A percentile compares a stretch with the other conserved stretches of the same genome.
phyloP scores from a whole-genome alignment of 768 basidiomycete species.

The Trametes cubensis region DNA sequence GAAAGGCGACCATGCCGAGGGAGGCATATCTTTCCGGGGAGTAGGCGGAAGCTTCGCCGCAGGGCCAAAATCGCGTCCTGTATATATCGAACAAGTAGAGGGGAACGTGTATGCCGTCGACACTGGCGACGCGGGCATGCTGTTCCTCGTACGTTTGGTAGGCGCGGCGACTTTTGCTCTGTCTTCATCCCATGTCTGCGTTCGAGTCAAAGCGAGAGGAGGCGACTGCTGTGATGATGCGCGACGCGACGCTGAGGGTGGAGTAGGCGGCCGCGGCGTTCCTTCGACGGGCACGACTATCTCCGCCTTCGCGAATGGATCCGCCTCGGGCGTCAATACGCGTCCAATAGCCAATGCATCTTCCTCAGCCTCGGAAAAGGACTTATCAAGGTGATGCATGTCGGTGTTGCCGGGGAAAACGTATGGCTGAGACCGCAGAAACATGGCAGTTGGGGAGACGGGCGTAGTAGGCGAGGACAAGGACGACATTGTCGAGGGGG shows the following conservation, averaged over 20 bases:
- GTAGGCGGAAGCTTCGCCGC: background rate
- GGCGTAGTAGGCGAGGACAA: constrained; percentile 13
- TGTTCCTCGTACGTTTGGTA: constrained; percentile 15
- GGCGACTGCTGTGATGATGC: constrained; percentile 10
- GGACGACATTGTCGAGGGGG: constrained; percentile 17
- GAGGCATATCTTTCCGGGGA: constrained; percentile 5
- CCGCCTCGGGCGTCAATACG: constrained; percentile 33
- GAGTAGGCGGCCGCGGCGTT: constrained; percentile 18
- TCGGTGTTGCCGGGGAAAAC: constrained; percentile 9
- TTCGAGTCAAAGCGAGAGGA: background rate
- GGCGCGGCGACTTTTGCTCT: background rate
- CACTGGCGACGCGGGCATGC: constrained; percentile 18
- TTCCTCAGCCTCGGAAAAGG: constrained; percentile 13
- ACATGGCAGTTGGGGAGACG: constrained; percentile 13
- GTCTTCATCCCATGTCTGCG: constrained; percentile 14
- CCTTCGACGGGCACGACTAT: constrained; percentile 20
- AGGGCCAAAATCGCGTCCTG: background rate
- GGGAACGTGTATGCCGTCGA: constrained; percentile 24
- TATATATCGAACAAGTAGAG: constrained; percentile 24
- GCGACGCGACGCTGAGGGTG: constrained; percentile 8
- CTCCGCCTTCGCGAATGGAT: constrained; percentile 33
- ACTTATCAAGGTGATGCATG: background rate
- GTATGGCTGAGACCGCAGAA: constrained; percentile 14
- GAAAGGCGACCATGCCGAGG: constrained; percentile 21
- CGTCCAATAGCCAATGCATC: constrained; percentile 27